Percentiles rank a stretch among this genome's conserved stretches.
Conservation (phyloP, 768 basidiomycete genomes). For the Hericium erinaceus region DNA sequence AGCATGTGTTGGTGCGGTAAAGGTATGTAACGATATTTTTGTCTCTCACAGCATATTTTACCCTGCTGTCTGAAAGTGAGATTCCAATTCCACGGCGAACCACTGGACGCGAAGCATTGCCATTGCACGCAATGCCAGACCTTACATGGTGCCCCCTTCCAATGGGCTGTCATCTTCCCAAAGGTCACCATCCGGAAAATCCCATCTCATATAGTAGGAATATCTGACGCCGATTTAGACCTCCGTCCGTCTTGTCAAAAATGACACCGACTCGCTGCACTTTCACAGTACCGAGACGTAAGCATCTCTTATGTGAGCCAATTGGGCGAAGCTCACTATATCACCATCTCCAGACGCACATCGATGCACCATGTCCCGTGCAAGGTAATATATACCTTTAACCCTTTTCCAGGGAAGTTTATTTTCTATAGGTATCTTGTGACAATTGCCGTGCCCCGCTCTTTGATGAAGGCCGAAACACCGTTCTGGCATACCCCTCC, state of each 20-base stretch:
- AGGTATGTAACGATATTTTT: neutral
- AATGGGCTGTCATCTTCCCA: constrained; percentile 27
- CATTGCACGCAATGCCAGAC: constrained; percentile 24
- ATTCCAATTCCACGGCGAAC: constrained; percentile 25
- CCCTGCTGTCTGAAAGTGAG: constrained; percentile 1
- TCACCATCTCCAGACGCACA: neutral
- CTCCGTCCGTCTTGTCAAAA: constrained; percentile 22
- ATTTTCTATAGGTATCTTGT: constrained; percentile 17
- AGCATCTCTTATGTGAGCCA: neutral
- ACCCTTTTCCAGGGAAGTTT: neutral
- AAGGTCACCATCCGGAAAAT: constrained; percentile 13
- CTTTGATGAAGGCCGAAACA: constrained; percentile 25
- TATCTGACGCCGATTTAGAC: constrained; percentile 12
- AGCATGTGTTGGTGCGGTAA: constrained; percentile 26
- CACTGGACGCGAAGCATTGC: constrained; percentile 25
- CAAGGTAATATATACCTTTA: constrained; percentile 13
- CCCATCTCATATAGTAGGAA: neutral
- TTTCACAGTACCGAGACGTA: constrained; percentile 21
- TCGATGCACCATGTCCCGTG: constrained; percentile 22
- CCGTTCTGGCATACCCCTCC: constrained; percentile 23
- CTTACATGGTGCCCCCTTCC: constrained; percentile 23
- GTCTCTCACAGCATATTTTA: neutral
- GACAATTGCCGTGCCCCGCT: constrained; percentile 22
- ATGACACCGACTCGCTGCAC: constrained; percentile 20
- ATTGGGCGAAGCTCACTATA: neutral